Percentiles rank a stretch among this genome's conserved stretches.
Evolutionary conservation across 257 asterid species (phyloP).

Genomic region (Lycium barbarum): DNA sequence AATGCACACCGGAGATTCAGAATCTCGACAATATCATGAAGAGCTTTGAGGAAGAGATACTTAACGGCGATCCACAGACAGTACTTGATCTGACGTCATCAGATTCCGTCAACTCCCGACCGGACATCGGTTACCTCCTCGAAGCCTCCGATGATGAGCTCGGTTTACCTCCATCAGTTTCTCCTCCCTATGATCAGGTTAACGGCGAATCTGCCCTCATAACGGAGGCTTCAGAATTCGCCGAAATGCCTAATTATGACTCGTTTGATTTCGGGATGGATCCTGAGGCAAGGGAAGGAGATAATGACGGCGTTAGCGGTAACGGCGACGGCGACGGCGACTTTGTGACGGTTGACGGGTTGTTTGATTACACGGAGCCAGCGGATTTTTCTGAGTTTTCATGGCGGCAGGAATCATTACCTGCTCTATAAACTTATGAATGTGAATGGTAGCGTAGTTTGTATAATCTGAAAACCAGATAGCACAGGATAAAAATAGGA

Average conservation of each 20-base stretch:
- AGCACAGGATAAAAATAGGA: background rate
- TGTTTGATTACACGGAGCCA: slow-evolving; percentile 43
- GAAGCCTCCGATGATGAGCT: slow-evolving; percentile 60
- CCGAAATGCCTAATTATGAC: slow-evolving; percentile 38
- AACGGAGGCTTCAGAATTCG: slow-evolving; percentile 18
- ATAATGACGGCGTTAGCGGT: background rate
- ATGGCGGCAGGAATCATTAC: slow-evolving; percentile 48
- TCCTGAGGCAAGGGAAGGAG: slow-evolving; percentile 20
- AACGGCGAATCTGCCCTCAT: background rate
- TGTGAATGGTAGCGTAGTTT: slow-evolving; percentile 36
- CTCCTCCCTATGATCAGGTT: slow-evolving; percentile 18
- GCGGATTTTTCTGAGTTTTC: slow-evolving; percentile 39
- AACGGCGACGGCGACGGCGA: slow-evolving; percentile 32
- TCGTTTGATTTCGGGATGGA: slow-evolving; percentile 39
- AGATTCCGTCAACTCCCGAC: slow-evolving; percentile 38
- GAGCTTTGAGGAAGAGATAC: slow-evolving; percentile 60
- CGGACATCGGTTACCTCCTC: slow-evolving; percentile 53
- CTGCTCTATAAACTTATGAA: slow-evolving; percentile 39
- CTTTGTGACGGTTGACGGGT: slow-evolving; percentile 42
- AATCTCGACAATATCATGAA: slow-evolving; percentile 53
- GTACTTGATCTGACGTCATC: slow-evolving; percentile 31
- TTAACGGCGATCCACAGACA: slow-evolving; percentile 28
- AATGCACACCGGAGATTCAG: slow-evolving; percentile 38
- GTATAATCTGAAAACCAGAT: slow-evolving; percentile 28
- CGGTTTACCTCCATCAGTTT: slow-evolving; percentile 49